phyloP scores from a whole-genome alignment of 2,329 filamentous ascomycete genomes.

The Xylaria sp. region DNA sequence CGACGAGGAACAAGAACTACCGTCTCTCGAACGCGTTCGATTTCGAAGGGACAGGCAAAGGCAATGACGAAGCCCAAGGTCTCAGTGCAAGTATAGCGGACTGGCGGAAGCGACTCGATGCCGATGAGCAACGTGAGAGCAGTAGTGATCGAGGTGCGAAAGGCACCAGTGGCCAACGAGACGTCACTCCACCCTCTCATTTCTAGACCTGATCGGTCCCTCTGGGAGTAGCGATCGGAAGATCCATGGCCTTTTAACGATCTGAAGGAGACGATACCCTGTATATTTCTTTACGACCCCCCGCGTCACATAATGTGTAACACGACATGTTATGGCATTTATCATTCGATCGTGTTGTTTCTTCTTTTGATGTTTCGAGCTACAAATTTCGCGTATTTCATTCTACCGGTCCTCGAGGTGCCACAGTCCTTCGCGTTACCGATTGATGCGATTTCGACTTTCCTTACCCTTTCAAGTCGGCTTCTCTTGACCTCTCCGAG shows the following conservation, averaged over 20 bases:
- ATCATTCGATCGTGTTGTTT: constrained; percentile 15
- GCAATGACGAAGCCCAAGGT: constrained; percentile 41
- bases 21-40: constrained; percentile 85
- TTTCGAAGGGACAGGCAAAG: constrained; percentile 56
- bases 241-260: constrained; percentile 11
- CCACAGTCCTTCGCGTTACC: constrained; percentile 9
- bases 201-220: background rate
- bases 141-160: constrained; percentile 19
- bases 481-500: background rate
- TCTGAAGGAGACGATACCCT: constrained; percentile 21
- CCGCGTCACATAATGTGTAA: constrained; percentile 22
- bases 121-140: constrained; percentile 38
- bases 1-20: constrained; percentile 90
- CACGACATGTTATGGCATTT: constrained; percentile 23
- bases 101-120: constrained; percentile 74
- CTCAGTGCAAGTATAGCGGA: constrained; percentile 69
- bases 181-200: constrained; percentile 2
- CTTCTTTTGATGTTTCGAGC: constrained; percentile 5
- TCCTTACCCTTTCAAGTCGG: background rate
- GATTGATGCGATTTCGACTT: constrained; percentile 7
- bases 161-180: constrained; percentile 17
- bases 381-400: background rate
- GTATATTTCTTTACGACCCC: constrained; percentile 20
- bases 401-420: constrained; percentile 1
- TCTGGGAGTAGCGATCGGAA: constrained; percentile 2